Conservation (phyloP, 2,329 filamentous ascomycete species). For the Colletotrichum neosansevieriae region DNA sequence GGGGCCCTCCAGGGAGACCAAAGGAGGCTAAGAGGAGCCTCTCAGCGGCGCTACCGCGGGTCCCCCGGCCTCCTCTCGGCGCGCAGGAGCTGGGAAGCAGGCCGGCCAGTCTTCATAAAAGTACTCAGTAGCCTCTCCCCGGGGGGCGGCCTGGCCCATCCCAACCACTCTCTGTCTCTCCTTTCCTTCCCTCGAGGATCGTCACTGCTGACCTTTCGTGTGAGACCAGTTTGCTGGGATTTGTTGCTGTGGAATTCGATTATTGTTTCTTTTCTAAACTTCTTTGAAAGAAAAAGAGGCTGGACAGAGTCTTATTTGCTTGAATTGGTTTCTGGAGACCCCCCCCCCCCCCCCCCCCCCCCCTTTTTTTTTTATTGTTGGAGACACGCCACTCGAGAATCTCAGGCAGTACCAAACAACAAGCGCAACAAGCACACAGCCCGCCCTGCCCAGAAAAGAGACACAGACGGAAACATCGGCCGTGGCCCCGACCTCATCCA, state of each 20-base stretch:
- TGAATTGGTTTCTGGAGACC: conserved; percentile 17
- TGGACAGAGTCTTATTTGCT: conserved; percentile 15
- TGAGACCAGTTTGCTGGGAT: conserved; percentile 25
- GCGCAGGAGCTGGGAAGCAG: conserved; percentile 11
- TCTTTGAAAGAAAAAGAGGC: conserved; percentile 30
- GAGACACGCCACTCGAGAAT: not conserved
- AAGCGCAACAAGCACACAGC: not conserved
- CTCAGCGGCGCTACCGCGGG: conserved; percentile 34
- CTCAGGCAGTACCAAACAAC: not conserved
- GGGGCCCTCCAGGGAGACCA: conserved; percentile 3
- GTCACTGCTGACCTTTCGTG: conserved; percentile 32
- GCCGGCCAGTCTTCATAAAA: conserved; percentile 28
- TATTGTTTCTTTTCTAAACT: conserved; percentile 18
- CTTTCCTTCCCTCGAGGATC: conserved; percentile 9
- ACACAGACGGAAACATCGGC: conserved; percentile 31
- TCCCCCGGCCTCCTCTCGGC: conserved; percentile 29
- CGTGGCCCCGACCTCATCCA: conserved; percentile 31
- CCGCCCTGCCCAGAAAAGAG: not conserved
- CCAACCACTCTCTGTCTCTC: conserved; percentile 32
- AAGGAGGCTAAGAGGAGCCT: conserved; percentile 15
- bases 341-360: no score
- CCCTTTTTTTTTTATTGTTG: not conserved
- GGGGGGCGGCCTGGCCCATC: conserved; percentile 16
- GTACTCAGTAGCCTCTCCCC: conserved; percentile 27
- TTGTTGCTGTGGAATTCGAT: conserved; percentile 23